Base-by-base conservation (phyloP, 2,329 filamentous ascomycete species). In the Scolecobasidium constrictum region DNA sequence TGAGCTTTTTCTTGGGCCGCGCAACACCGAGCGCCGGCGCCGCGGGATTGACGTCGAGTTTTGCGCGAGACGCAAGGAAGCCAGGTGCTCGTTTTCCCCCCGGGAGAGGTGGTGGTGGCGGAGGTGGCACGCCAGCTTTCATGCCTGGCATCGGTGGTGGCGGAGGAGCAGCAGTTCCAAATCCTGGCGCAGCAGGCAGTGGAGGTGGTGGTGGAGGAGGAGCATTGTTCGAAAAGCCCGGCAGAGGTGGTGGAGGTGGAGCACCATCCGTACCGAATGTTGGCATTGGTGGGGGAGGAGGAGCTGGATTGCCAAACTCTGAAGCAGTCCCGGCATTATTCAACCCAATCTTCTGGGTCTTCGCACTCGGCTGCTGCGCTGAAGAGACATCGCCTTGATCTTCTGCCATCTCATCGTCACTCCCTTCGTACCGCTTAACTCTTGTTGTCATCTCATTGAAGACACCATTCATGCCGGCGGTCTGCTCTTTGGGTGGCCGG, bases 1-100 rank as follows among this genome's bases (percentile, higher is more conserved):
- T 98, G 63, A 98, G 86, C 72, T 96, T 98, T 78, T 94, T 96
- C 76, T 95, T 96, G 17, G 92, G 87, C 53, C 90, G 73, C 41
- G 87, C 85, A 47, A 87, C 83, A 26, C 86, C 81, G 53, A 94
- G 66, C 35, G 81, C 78, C 5, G 77, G 74, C 17, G 77, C 65
- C 12, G 72, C 57, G 4, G 72, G 59, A 16, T 68, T 64, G 45
- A 69, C 68, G 22, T 73, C 69, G 50, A 77, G 70, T 49, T 81
- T 75, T 38, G 18, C 17, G 11, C 31, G 37, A 17, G 19, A 22
- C 5, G 79, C 73, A 48, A 94, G 65, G 66, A 83, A 95, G 48
- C 86, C 81, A 34, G 48, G 47, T 5, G 85, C 85, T 47, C 69
- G 64, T 58, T 68, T 72, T 17, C 61, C 62, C 12, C 73, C 69